Evolutionary conservation across 805 yeast species (phyloP).

Genomic region (Kuraishia hungarica): DNA sequence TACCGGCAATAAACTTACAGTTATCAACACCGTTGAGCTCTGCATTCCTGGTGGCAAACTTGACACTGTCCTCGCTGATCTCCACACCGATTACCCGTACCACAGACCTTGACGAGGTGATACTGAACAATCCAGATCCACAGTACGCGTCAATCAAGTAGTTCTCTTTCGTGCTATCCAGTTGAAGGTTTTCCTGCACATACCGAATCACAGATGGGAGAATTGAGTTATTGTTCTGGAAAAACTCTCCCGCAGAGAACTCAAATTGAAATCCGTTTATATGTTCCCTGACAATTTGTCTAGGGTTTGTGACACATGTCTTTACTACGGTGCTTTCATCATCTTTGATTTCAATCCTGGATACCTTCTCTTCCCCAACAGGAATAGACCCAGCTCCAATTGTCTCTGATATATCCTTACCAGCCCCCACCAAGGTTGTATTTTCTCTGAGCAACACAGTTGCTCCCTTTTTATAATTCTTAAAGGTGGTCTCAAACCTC

Average conservation of each 20-base stretch:
- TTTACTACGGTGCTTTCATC: constrained; percentile 24
- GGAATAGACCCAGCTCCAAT: not conserved
- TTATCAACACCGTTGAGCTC: constrained; percentile 64
- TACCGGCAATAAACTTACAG: constrained; percentile 81
- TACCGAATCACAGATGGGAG: constrained; percentile 75
- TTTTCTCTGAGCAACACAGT: constrained; percentile 81
- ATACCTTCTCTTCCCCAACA: constrained; percentile 16
- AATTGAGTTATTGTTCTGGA: constrained; percentile 92
- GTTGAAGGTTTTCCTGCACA: constrained; percentile 62
- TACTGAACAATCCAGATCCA: constrained; percentile 90
- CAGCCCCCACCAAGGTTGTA: constrained; percentile 33
- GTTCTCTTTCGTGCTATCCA: constrained; percentile 29
- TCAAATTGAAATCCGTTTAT: constrained; percentile 71
- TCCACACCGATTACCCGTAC: constrained; percentile 88
- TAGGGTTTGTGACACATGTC: constrained; percentile 71
- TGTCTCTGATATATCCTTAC: constrained; percentile 3
- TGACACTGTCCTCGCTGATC: constrained; percentile 83
- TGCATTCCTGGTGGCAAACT: constrained; percentile 81
- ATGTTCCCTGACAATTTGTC: constrained; percentile 73
- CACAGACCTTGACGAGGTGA: constrained; percentile 78
- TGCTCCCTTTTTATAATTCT: constrained; percentile 65
- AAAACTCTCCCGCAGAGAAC: constrained; percentile 92
- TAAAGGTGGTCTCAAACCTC: constrained; percentile 38
- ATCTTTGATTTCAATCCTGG: constrained; percentile 24
- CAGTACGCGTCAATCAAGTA: constrained; percentile 88